Percentiles rank a stretch among this genome's conserved stretches.
Evolutionary conservation across 495 filamentous ascomycete genomes (phyloP).

Genomic region (Halenospora varia): DNA sequence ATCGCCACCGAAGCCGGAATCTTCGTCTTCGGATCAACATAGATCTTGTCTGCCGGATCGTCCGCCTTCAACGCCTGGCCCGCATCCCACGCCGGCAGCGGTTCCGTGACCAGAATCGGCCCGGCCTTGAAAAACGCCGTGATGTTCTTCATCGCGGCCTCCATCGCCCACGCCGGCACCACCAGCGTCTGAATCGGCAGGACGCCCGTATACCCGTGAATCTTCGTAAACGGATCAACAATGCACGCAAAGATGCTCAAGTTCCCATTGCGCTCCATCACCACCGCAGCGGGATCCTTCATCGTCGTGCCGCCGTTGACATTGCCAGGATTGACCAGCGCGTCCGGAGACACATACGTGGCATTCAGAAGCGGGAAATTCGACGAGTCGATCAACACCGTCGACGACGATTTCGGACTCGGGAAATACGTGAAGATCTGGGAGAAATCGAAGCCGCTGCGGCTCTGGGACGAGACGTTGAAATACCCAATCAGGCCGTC

Average conservation of each 20-base stretch:
- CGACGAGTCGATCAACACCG: not conserved
- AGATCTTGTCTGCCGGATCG: too few species aligned
- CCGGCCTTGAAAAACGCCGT: slow-evolving; percentile 44
- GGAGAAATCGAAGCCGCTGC: slow-evolving; percentile 26
- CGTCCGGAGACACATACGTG: slow-evolving; percentile 18
- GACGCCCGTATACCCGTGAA: slow-evolving; percentile 36
- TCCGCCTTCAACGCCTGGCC: slow-evolving; percentile 3
- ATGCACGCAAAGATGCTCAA: slow-evolving; percentile 29
- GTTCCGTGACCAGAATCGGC: slow-evolving; percentile 31
- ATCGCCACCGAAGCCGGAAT: too few species aligned
- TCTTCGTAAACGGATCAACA: slow-evolving; percentile 41
- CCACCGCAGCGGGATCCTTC: not conserved
- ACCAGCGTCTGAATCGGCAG: slow-evolving; percentile 32
- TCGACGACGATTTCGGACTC: not conserved
- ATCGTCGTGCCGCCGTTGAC: too few species aligned
- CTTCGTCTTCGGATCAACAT: too few species aligned
- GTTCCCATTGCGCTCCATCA: not conserved
- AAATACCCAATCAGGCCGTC: slow-evolving; percentile 47
- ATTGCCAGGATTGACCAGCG: not conserved
- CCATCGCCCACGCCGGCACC: slow-evolving; percentile 40
- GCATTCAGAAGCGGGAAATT: slow-evolving; percentile 26
- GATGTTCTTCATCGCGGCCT: slow-evolving; percentile 38
- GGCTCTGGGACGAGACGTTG: not conserved
- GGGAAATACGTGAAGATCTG: slow-evolving; percentile 32
- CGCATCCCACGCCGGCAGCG: slow-evolving; percentile 19